A percentile compares a stretch with the other conserved stretches of the same genome.
phyloP scores from a whole-genome alignment of 1,284 basidiomycete species.

The Puccinia hordei region DNA sequence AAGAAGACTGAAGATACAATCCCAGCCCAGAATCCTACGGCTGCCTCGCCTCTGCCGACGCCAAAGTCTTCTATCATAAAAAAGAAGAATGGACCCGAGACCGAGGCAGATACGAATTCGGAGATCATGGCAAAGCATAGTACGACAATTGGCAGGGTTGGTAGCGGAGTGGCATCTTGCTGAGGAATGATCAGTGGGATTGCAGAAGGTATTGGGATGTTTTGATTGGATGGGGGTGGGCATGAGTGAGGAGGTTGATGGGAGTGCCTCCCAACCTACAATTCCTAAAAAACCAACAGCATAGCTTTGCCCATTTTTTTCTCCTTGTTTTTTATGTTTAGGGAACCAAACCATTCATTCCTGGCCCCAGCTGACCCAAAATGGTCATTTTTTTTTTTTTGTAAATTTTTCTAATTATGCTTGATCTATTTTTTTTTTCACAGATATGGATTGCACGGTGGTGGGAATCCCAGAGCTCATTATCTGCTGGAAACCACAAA shows the following conservation, averaged over 20 bases:
- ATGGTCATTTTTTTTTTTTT: no score
- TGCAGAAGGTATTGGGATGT: slow-evolving; percentile 70
- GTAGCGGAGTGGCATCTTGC: slow-evolving; percentile 69
- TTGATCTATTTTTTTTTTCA: no score
- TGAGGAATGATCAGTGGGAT: slow-evolving; percentile 69
- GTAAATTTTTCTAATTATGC: no score
- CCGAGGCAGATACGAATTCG: slow-evolving; percentile 87
- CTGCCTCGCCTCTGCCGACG: slow-evolving; percentile 67
- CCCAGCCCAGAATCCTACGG: slow-evolving; percentile 81
- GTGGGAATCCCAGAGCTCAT: no score
- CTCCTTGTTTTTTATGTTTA: no score
- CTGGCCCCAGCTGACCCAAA: no score
- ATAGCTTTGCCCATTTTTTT: no score
- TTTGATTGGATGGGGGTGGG: slow-evolving; percentile 44
- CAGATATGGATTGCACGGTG: no score
- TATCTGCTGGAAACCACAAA: no score
- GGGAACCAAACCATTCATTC: no score
- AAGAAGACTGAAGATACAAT: slow-evolving; percentile 63
- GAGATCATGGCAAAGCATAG: slow-evolving; percentile 88
- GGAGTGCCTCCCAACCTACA: no score
- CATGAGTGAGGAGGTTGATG: slow-evolving; percentile 9
- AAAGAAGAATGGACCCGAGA: slow-evolving; percentile 81
- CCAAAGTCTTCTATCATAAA: slow-evolving; percentile 89
- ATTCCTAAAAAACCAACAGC: no score
- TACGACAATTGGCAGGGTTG: slow-evolving; percentile 83